Evolutionary conservation across 257 asterid species (phyloP).

Genomic region (Henckelia pumila): DNA sequence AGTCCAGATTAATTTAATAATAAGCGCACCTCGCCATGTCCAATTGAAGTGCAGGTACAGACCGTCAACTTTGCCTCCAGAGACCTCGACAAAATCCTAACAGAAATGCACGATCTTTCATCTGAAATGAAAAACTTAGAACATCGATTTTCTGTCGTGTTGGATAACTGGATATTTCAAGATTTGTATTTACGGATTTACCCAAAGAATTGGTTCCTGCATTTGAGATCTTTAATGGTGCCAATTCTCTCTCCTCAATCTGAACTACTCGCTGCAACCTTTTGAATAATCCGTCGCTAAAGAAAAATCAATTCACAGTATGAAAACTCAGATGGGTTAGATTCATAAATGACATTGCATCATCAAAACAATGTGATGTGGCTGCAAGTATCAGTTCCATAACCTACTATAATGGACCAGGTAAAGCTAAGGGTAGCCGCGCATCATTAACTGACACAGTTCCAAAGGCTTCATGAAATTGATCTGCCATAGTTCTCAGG

Average conservation of each 20-base stretch:
- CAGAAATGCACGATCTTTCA: conserved; percentile 45
- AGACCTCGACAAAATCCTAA: conserved; percentile 67
- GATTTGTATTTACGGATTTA: conserved; percentile 34
- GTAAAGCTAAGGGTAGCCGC: conserved; percentile 29
- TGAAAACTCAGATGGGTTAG: no score
- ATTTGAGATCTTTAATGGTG: conserved; percentile 40
- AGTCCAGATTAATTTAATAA: conserved; percentile 14
- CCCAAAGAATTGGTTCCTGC: conserved; percentile 39
- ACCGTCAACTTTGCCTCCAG: conserved; percentile 82
- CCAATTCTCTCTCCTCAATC: conserved; percentile 59
- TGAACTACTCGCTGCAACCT: conserved; percentile 68
- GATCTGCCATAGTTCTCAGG: conserved; percentile 70
- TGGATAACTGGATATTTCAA: conserved; percentile 13
- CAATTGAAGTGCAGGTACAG: conserved; percentile 58
- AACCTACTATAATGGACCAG: conserved; percentile 46
- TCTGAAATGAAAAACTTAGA: conserved; percentile 31
- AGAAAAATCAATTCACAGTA: no score
- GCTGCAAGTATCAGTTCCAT: no score
- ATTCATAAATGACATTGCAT: no score
- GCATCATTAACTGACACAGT: conserved; percentile 35
- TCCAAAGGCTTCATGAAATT: conserved; percentile 72
- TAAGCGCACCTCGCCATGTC: conserved; percentile 51
- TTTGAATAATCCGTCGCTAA: no score
- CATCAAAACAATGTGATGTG: no score
- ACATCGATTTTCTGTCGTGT: neutral